Evolutionary conservation across 768 basidiomycete species (phyloP), one percentile per base, ranked within the genome.

Genomic region (Stropharia rugosoannulata): DNA sequence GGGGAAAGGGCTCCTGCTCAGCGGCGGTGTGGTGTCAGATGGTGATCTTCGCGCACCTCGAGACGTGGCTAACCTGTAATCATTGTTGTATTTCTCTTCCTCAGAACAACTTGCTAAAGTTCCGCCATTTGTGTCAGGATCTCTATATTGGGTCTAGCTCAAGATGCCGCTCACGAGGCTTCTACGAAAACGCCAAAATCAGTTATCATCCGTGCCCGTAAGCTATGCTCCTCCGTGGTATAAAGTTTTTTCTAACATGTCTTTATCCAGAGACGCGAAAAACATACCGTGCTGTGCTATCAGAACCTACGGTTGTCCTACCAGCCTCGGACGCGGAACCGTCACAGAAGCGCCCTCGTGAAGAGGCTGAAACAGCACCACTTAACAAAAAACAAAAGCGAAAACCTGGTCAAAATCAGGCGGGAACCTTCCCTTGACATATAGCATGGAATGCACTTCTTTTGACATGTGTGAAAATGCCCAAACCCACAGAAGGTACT

Each of bases 51-150:
- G 93, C 51, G 84, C 83, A 1, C 89, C 93, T 0, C 75, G 74
- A 59, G 93, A 95, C 64, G 76, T 91, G 2, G 81, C 76, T 12
- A 95, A 95, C 66, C 63, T 95, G 93, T 93, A 60, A 60, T 83
- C 72, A 1, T 7, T 54, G 35, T 36, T 32, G 13, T 19, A 37
- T 45, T 36, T 40, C 29, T 16, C 18, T 15, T 29, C 10, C n/a
- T 15, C n/a, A n/a, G 38, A 54, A 27, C 6, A 10, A 32, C 6
- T 32, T 32, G 29, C 29, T 32, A 1, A 32, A 32, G 29, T 41
- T 36, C 41, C 18, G 7, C 29, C 16, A 22, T 46, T 5, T 35
- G 36, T 27, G 37, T 41, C 49, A 93, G 91, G 36, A 79, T 89
- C 11, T 76, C 84, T 0, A 63, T 93, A 5, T 76, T 93, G 7